Percentiles rank a stretch among this genome's conserved stretches.
Conservation (phyloP, 1,284 basidiomycete genomes). For the Ustilago nuda region DNA sequence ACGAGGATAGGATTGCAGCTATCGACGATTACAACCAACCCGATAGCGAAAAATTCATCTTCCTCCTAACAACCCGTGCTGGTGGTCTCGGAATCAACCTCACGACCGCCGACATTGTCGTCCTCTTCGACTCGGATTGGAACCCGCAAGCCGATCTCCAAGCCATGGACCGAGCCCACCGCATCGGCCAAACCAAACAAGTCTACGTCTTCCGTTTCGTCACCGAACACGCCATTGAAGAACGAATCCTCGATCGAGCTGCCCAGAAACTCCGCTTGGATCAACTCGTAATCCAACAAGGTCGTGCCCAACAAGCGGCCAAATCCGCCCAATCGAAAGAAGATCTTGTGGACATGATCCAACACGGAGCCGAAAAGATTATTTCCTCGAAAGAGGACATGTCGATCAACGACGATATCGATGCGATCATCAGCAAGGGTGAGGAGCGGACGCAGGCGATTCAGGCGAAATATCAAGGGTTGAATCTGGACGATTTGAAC, state of each 20-base stretch:
- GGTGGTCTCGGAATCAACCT: constrained; percentile 98
- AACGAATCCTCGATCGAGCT: constrained; percentile 94
- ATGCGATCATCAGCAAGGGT: constrained; percentile 82
- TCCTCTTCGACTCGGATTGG: constrained; percentile 99
- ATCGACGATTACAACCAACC: constrained; percentile 99
- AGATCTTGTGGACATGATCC: constrained; percentile 97
- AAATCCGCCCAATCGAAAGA: constrained; percentile 89
- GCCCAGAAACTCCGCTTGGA: constrained; percentile 95
- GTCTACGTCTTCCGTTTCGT: constrained; percentile 98
- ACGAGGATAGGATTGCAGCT: constrained; percentile 92
- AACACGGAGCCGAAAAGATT: constrained; percentile 96
- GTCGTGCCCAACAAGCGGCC: constrained; percentile 75
- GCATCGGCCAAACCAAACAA: constrained; percentile 98
- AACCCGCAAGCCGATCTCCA: constrained; percentile 99
- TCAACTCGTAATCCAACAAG: constrained; percentile 98
- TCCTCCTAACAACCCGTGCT: constrained; percentile 96
- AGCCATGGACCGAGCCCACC: constrained; percentile 98
- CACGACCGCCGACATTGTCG: constrained; percentile 92
- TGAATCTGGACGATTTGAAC: constrained; percentile 93
- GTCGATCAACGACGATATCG: constrained; percentile 90
- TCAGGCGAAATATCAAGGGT: constrained; percentile 89
- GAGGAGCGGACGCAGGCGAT: constrained; percentile 90
- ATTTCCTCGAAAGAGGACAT: constrained; percentile 78
- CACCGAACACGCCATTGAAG: constrained; percentile 94
- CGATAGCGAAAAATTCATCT: constrained; percentile 94